Evolutionary conservation across 306 rosid species (phyloP).

Genomic region (Quercus parvula): DNA sequence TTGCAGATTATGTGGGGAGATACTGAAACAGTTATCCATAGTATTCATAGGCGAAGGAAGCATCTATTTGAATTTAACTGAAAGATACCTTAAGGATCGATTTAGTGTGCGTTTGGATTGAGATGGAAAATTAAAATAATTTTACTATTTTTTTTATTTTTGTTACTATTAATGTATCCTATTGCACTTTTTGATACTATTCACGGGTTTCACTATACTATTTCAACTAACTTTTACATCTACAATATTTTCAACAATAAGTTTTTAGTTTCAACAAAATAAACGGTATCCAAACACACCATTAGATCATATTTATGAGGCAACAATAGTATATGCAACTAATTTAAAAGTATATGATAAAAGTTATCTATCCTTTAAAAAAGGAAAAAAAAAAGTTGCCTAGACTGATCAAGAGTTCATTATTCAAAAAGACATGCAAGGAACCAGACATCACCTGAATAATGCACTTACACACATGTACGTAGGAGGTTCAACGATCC

Average conservation of each 20-base stretch:
- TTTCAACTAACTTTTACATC: too few species aligned
- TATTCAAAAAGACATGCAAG: constrained; percentile 7
- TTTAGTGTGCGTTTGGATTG: not conserved
- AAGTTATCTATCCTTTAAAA: too few species aligned
- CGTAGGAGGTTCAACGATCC: too few species aligned
- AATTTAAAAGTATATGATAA: not conserved
- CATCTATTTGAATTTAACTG: too few species aligned
- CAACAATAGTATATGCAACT: not conserved
- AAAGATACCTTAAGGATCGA: not conserved
- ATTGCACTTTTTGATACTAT: too few species aligned
- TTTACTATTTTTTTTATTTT: too few species aligned
- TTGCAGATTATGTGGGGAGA: constrained; percentile 10
- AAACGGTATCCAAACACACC: too few species aligned
- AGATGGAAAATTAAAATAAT: too few species aligned
- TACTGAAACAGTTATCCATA: not conserved
- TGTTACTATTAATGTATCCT: fast-evolving
- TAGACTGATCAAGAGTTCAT: not conserved
- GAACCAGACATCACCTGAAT: not conserved
- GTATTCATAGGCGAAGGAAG: not conserved
- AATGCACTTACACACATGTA: too few species aligned
- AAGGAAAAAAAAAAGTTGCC: not conserved
- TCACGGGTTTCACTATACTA: fast-evolving
- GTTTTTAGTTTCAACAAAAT: too few species aligned
- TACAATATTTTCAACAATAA: too few species aligned
- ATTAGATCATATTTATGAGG: not conserved